Percentiles rank a stretch among this genome's conserved stretches.
These are phyloP conservation scores for Boletellus deceptivus DNA, from an alignment of 1,284 basidiomycete species.

Conservation along the genomic window DNA sequence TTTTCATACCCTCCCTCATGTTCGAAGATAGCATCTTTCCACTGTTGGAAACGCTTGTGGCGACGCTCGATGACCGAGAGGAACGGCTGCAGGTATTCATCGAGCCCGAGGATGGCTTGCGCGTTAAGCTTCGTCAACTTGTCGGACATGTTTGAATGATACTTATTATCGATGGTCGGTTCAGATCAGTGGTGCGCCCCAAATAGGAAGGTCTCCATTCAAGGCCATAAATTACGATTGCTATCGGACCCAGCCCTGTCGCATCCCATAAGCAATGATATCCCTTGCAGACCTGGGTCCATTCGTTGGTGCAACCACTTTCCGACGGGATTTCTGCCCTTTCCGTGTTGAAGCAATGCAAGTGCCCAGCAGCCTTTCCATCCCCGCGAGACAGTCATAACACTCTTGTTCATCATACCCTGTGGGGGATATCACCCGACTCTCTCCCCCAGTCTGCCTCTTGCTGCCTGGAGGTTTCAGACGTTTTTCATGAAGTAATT, in stretches of 20 bases:
- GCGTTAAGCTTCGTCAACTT: constrained; percentile 50
- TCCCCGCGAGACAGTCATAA: constrained; percentile 33
- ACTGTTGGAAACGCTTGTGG: constrained; percentile 68
- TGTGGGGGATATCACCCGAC: constrained; percentile 6
- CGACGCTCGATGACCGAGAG: constrained; percentile 70
- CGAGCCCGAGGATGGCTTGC: constrained; percentile 56
- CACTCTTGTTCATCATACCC: constrained; percentile 34
- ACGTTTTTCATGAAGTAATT: constrained; percentile 69
- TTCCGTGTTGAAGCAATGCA: constrained; percentile 18
- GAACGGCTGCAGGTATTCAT: constrained; percentile 76
- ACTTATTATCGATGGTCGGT: too few relatives aligned
- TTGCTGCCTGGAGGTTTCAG: constrained; percentile 49
- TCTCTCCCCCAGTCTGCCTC: constrained; percentile 15
- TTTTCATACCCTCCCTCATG: constrained; percentile 87
- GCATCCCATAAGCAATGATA: constrained; percentile 27
- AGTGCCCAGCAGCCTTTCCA: constrained; percentile 30
- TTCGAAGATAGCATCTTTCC: constrained; percentile 71
- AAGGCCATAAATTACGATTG: background rate
- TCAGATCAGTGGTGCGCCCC: background rate
- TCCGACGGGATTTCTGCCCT: constrained; percentile 26
- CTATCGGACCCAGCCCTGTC: constrained; percentile 30
- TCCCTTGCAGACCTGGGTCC: constrained; percentile 30
- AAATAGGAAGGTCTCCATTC: constrained; percentile 14
- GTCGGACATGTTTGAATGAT: constrained; percentile 15
- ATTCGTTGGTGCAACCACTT: constrained; percentile 16